A percentile compares a stretch with the other conserved stretches of the same genome.
Evolutionary conservation across 176 grass and related monocot genomes (phyloP).

Genomic region (Zea luxurians): DNA sequence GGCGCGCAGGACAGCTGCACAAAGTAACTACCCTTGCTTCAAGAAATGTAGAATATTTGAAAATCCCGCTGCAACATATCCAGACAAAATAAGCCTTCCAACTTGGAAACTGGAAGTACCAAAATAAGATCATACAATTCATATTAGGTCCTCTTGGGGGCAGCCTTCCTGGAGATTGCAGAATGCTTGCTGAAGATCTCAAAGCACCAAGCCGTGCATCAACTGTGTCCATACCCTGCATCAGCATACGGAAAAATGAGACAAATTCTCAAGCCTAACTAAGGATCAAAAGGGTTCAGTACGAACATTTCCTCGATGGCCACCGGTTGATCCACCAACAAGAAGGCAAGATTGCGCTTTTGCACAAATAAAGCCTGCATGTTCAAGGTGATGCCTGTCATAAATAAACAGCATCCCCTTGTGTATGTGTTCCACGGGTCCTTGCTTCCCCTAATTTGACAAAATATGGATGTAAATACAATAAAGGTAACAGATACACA

Average conservation of each 20-base stretch:
- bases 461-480: constrained; percentile 32
- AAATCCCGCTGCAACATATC: neutral
- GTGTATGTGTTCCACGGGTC: constrained; percentile 95
- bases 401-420: constrained; percentile 91
- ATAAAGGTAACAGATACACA: constrained; percentile 2
- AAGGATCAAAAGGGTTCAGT: constrained; percentile 21
- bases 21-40: constrained; percentile 16
- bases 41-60: constrained; percentile 14
- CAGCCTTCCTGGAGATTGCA: constrained; percentile 72
- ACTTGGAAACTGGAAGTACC: neutral
- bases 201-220: constrained; percentile 70
- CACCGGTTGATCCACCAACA: constrained; percentile 74
- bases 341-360: constrained; percentile 93
- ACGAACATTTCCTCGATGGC: constrained; percentile 61
- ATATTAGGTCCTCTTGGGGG: constrained; percentile 78
- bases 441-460: constrained; percentile 87
- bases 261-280: neutral
- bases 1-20: neutral
- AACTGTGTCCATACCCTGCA: constrained; percentile 61
- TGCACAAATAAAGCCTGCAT: constrained; percentile 94
- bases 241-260: constrained; percentile 25
- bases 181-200: constrained; percentile 63
- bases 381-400: constrained; percentile 95
- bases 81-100: neutral
- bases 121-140: constrained; percentile 59